Evolutionary conservation across 1,284 basidiomycete genomes (phyloP).

Genomic region (Papiliotrema laurentii): DNA sequence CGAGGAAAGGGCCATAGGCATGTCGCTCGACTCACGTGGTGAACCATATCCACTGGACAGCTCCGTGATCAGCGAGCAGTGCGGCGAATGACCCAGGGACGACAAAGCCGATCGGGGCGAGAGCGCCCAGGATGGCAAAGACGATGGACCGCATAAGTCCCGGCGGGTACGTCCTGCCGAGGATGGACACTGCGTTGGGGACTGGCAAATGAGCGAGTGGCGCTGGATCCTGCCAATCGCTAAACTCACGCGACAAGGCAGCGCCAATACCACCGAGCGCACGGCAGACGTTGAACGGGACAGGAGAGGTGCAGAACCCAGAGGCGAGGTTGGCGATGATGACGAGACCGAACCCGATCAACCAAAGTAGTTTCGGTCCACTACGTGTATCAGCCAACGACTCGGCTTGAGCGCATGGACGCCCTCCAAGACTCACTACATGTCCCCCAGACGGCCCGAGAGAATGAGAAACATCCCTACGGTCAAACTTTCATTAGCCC

Average conservation of each 20-base stretch:
- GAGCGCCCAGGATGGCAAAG: conserved; percentile 27
- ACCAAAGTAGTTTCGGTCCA: conserved; percentile 17
- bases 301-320: conserved; percentile 17
- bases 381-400: conserved; percentile 2
- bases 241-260: conserved; percentile 20
- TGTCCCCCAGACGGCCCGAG: conserved; percentile 25
- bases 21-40: conserved; percentile 16
- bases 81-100: conserved; percentile 21
- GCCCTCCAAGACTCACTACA: conserved; percentile 16
- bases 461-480: conserved; percentile 29
- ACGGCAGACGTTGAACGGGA: conserved; percentile 26
- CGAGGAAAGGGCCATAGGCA: background rate
- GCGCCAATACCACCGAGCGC: conserved; percentile 29
- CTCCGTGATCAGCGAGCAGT: conserved; percentile 15
- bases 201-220: conserved; percentile 6
- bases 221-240: background rate
- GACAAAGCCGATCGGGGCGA: conserved; percentile 28
- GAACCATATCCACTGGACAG: conserved; percentile 27
- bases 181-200: conserved; percentile 26
- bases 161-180: conserved; percentile 27
- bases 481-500: conserved; percentile 14
- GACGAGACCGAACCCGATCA: conserved; percentile 9
- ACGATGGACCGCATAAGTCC: conserved; percentile 18
- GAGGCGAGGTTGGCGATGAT: conserved; percentile 14
- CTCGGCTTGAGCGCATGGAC: conserved; percentile 1